A percentile compares a stretch with the other conserved stretches of the same genome.
Conservation (phyloP, 2,329 filamentous ascomycete species). For the Trichoderma polysporum region DNA sequence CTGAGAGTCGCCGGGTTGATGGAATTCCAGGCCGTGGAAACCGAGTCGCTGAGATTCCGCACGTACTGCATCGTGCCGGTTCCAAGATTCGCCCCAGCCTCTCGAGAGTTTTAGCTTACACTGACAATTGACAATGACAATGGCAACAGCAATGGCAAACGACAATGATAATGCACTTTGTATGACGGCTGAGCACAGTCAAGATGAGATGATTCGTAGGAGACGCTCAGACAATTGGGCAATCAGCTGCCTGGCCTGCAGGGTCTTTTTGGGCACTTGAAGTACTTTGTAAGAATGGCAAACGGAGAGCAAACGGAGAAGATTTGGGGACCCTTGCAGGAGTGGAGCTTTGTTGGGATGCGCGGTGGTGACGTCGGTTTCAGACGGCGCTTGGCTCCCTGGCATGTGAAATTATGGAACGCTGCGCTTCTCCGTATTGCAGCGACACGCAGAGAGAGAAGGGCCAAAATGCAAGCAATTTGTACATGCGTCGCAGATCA, state of each 20-base stretch:
- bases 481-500: not conserved
- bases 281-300: not conserved
- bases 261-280: constrained; percentile 1
- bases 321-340: constrained; percentile 1
- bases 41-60: constrained; percentile 87
- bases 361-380: constrained; percentile 18
- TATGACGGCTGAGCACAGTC: not conserved
- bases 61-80: constrained; percentile 88
- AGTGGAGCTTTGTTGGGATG: constrained; percentile 19
- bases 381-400: constrained; percentile 7
- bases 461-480: not conserved
- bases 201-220: not conserved
- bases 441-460: not conserved
- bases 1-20: constrained; percentile 97
- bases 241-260: not conserved
- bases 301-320: constrained; percentile 13
- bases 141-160: not conserved
- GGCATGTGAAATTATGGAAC: constrained; percentile 19
- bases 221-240: not conserved
- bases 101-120: not conserved
- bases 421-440: not conserved
- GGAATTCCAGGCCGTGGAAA: constrained; percentile 98
- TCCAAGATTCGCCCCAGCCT: constrained; percentile 13
- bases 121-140: not conserved
- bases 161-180: not conserved